These are phyloP conservation scores for Amanita pseudoporphyria DNA, from an alignment of 768 basidiomycete genomes.

Conservation along the genomic window DNA sequence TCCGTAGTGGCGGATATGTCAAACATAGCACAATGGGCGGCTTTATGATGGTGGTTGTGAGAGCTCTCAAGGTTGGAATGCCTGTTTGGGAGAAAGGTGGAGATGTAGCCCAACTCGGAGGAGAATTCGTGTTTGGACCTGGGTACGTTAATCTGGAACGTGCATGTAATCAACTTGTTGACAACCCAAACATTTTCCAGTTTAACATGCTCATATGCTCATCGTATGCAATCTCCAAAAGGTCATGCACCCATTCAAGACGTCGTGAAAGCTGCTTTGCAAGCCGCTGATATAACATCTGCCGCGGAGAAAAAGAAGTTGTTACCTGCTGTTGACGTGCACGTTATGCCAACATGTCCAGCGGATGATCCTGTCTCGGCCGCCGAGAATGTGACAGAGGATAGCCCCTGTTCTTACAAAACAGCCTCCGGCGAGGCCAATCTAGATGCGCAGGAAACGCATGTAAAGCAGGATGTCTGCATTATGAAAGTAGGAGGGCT, in stretches of 20 bases:
- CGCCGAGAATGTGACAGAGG: slow-evolving; percentile 3
- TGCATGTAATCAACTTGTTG: not conserved
- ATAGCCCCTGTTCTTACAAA: slow-evolving; percentile 3
- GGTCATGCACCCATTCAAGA: slow-evolving; percentile 66
- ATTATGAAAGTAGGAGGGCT: slow-evolving; percentile 10
- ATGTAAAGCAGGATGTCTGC: not conserved
- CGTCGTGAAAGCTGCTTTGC: slow-evolving; percentile 49
- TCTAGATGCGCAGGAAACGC: not conserved
- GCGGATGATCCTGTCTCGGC: not conserved
- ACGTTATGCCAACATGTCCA: not conserved
- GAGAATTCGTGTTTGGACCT: slow-evolving; percentile 63
- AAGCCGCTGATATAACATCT: not conserved
- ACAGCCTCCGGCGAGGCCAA: not conserved
- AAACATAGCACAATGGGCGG: slow-evolving; percentile 57
- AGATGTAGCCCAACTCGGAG: slow-evolving; percentile 72
- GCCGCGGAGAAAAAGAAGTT: not conserved
- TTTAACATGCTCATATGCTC: slow-evolving; percentile 60
- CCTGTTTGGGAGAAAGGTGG: slow-evolving; percentile 78
- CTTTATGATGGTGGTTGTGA: slow-evolving; percentile 63
- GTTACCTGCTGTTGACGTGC: not conserved
- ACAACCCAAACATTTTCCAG: slow-evolving; percentile 23
- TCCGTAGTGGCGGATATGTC: slow-evolving; percentile 38
- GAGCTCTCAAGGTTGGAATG: slow-evolving; percentile 67
- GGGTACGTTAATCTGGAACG: slow-evolving; percentile 20
- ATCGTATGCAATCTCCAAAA: slow-evolving; percentile 74